Evolutionary conservation across 2,329 filamentous ascomycete genomes (phyloP).

Genomic region (Zymoseptoria ardabiliae): DNA sequence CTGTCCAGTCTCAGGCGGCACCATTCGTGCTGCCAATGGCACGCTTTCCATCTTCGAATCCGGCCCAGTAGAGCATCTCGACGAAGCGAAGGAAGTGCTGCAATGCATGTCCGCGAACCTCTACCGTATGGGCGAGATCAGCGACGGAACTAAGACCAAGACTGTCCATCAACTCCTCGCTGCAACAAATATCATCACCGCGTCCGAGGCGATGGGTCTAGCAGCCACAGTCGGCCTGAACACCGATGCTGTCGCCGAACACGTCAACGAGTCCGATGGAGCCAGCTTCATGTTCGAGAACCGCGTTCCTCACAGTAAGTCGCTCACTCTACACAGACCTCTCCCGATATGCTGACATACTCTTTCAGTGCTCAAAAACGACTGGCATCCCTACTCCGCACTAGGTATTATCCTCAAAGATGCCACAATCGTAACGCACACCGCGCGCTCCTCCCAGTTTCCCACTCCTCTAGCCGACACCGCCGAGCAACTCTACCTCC

Average conservation of each 20-base stretch:
- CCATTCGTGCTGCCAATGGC: constrained; percentile 59
- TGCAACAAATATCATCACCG: constrained; percentile 50
- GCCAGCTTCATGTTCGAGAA: constrained; percentile 52
- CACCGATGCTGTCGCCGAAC: constrained; percentile 42
- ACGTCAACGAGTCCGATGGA: constrained; percentile 36
- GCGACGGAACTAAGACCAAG: constrained; percentile 50
- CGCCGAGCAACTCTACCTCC: constrained; percentile 59
- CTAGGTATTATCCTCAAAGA: constrained; percentile 44
- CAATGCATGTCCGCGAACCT: constrained; percentile 61
- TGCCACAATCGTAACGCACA: constrained; percentile 58
- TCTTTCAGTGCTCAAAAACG: constrained; percentile 40
- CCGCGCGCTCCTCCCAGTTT: constrained; percentile 52
- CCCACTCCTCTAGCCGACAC: constrained; percentile 53
- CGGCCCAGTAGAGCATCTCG: constrained; percentile 46
- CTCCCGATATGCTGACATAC: neutral
- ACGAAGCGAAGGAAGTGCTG: constrained; percentile 52
- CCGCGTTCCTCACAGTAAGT: constrained; percentile 38
- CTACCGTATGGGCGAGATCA: constrained; percentile 47
- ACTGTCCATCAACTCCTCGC: constrained; percentile 53
- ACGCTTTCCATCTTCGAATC: constrained; percentile 71
- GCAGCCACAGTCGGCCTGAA: constrained; percentile 48
- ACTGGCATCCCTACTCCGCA: constrained; percentile 41
- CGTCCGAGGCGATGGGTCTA: constrained; percentile 51
- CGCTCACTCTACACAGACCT: neutral
- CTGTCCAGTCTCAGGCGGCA: constrained; percentile 65